These are phyloP conservation scores for Cylindrodendrum hubeiense DNA, from an alignment of 2,329 filamentous ascomycete genomes.

Conservation along the genomic window DNA sequence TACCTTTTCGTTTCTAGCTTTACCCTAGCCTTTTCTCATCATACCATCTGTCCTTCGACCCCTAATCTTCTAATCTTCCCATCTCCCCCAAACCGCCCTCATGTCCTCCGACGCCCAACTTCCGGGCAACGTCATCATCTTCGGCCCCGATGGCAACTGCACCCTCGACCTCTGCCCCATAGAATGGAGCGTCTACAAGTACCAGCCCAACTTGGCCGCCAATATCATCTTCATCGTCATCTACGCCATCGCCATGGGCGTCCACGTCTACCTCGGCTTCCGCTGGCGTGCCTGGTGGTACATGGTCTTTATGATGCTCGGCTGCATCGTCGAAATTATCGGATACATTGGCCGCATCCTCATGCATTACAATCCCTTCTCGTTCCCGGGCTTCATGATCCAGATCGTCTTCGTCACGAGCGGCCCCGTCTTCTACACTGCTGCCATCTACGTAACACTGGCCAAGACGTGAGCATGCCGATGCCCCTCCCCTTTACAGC, in stretches of 20 bases:
- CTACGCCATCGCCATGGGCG: slow-evolving; percentile 59
- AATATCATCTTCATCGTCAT: slow-evolving; percentile 58
- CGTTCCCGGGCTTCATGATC: slow-evolving; percentile 70
- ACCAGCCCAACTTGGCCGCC: slow-evolving; percentile 58
- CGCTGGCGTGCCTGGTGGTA: slow-evolving; percentile 58
- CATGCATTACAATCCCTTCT: slow-evolving; percentile 68
- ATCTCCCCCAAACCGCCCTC: not conserved
- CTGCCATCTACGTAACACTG: slow-evolving; percentile 74
- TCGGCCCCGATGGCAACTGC: slow-evolving; percentile 63
- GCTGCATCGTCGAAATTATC: slow-evolving; percentile 69
- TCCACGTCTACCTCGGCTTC: slow-evolving; percentile 57
- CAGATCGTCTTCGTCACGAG: slow-evolving; percentile 66
- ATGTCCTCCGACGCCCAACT: slow-evolving; percentile 26
- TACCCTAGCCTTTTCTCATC: not conserved
- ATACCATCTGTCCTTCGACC: not conserved
- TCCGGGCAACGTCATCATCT: slow-evolving; percentile 43
- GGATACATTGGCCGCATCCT: slow-evolving; percentile 72
- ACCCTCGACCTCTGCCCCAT: slow-evolving; percentile 62
- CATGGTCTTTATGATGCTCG: slow-evolving; percentile 62
- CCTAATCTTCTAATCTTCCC: no score
- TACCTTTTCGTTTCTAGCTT: not conserved
- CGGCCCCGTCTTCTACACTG: slow-evolving; percentile 60
- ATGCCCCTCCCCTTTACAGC: rapidly evolving
- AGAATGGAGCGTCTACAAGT: slow-evolving; percentile 59
- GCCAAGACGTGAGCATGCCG: slow-evolving; percentile 48